These are phyloP conservation scores for Hymenoscyphus occultus DNA, from an alignment of 2,329 filamentous ascomycete species.

Conservation along the genomic window DNA sequence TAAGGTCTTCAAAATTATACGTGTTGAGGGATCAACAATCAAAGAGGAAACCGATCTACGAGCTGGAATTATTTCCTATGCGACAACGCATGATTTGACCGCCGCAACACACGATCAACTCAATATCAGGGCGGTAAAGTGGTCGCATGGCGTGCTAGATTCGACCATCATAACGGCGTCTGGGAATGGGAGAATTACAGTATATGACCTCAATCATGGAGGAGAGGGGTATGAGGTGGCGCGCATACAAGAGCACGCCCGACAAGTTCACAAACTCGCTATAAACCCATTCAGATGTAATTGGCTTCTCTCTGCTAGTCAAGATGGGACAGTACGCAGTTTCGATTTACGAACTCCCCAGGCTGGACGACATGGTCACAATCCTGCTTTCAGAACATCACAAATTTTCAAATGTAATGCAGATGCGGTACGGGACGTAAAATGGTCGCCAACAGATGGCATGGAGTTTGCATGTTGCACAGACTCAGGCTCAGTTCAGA, in stretches of 20 bases:
- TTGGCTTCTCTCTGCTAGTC: conserved; percentile 59
- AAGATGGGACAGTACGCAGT: conserved; percentile 60
- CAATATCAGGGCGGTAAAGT: conserved; percentile 62
- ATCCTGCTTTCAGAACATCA: conserved; percentile 43
- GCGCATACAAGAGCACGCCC: conserved; percentile 58
- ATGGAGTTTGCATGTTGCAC: conserved; percentile 63
- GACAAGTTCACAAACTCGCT: conserved; percentile 62
- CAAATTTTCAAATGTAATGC: conserved; percentile 43
- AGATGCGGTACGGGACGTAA: conserved; percentile 59
- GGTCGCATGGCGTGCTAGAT: conserved; percentile 46
- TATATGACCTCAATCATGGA: conserved; percentile 57
- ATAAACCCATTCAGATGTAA: conserved; percentile 58
- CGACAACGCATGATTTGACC: conserved; percentile 42
- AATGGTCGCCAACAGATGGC: conserved; percentile 61
- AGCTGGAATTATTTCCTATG: conserved; percentile 51
- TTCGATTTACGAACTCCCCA: conserved; percentile 54
- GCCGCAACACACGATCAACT: conserved; percentile 51
- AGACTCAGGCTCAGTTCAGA: conserved; percentile 58
- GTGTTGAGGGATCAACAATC: conserved; percentile 50
- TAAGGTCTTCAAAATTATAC: conserved; percentile 57
- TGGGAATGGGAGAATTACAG: conserved; percentile 61
- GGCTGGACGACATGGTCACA: conserved; percentile 48
- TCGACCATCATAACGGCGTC: conserved; percentile 61
- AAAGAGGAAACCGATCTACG: conserved; percentile 58
- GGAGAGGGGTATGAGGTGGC: conserved; percentile 47